Evolutionary conservation across 108 stramenopile species (phyloP).

Genomic region (Nitzschia putrida): DNA sequence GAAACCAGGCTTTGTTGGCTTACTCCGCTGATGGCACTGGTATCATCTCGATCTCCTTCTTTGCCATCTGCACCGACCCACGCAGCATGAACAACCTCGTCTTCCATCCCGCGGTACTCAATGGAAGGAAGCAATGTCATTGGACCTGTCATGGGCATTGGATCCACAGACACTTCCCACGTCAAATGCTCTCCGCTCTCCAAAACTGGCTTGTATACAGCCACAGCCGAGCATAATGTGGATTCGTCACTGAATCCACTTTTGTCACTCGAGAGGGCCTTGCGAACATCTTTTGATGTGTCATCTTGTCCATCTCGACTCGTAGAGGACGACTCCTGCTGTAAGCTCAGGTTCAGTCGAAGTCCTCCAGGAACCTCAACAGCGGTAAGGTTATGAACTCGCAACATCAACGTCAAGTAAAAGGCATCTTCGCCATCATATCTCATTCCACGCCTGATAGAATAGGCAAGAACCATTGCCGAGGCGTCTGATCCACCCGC

Average conservation of each 20-base stretch:
- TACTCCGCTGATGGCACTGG: constrained; percentile 23
- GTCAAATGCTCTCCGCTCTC: constrained; percentile 67
- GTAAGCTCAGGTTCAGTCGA: constrained; percentile 49
- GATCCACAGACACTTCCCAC: constrained; percentile 60
- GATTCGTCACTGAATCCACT: constrained; percentile 20
- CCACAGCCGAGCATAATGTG: constrained; percentile 35
- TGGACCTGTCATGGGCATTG: constrained; percentile 43
- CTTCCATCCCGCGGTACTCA: constrained; percentile 61
- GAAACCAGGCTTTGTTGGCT: constrained; percentile 6
- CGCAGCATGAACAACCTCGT: constrained; percentile 50
- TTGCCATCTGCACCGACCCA: constrained; percentile 44
- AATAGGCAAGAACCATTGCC: constrained; percentile 37
- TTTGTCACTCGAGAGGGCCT: constrained; percentile 10
- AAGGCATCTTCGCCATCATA: constrained; percentile 57
- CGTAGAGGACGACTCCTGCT: constrained; percentile 50
- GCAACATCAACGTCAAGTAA: constrained; percentile 40
- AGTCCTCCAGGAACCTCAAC: constrained; percentile 51
- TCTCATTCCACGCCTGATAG: constrained; percentile 34
- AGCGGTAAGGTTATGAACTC: constrained; percentile 45
- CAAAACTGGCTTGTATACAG: constrained; percentile 57
- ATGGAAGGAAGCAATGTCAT: constrained; percentile 52
- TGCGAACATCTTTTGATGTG: constrained; percentile 32
- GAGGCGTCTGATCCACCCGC: constrained; percentile 50
- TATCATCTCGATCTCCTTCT: constrained; percentile 36
- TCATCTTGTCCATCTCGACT: constrained; percentile 45